phyloP scores from a whole-genome alignment of 306 rosid genomes.

The Vicia sativa region DNA sequence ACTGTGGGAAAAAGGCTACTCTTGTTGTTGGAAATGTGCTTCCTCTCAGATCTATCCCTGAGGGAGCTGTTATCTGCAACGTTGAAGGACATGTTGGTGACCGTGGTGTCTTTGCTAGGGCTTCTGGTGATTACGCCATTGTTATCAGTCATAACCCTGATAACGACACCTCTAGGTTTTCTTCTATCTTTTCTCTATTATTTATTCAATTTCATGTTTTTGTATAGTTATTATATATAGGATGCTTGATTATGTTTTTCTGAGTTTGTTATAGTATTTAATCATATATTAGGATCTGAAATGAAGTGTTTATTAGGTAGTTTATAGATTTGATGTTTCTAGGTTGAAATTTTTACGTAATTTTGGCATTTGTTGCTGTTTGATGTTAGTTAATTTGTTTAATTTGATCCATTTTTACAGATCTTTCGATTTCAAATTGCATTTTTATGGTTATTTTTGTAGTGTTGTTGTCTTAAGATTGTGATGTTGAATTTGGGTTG shows the following conservation, averaged over 20 bases:
- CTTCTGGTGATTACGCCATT: conserved; percentile 27
- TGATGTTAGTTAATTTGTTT: no score
- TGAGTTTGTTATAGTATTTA: background rate
- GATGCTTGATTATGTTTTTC: background rate
- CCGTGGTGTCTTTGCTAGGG: conserved; percentile 23
- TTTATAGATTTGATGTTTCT: no score
- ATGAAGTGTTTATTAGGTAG: no score
- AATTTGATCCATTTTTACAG: no score
- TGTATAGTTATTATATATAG: background rate
- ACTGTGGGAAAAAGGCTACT: conserved; percentile 18
- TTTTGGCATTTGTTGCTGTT: no score
- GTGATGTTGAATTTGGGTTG: background rate
- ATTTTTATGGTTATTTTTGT: no score
- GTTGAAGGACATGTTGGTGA: conserved; percentile 31
- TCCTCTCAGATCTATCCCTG: conserved; percentile 22
- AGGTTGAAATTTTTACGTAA: no score
- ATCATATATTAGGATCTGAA: background rate
- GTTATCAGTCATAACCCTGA: conserved; percentile 31
- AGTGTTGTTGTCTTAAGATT: background rate
- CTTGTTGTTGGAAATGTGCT: conserved; percentile 23
- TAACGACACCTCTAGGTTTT: conserved; percentile 21
- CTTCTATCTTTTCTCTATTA: background rate
- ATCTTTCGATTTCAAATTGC: no score
- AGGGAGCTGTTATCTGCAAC: conserved; percentile 27
- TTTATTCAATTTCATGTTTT: no score